phyloP scores from a whole-genome alignment of 768 basidiomycete genomes.

The Cyclocybe cylindracea region DNA sequence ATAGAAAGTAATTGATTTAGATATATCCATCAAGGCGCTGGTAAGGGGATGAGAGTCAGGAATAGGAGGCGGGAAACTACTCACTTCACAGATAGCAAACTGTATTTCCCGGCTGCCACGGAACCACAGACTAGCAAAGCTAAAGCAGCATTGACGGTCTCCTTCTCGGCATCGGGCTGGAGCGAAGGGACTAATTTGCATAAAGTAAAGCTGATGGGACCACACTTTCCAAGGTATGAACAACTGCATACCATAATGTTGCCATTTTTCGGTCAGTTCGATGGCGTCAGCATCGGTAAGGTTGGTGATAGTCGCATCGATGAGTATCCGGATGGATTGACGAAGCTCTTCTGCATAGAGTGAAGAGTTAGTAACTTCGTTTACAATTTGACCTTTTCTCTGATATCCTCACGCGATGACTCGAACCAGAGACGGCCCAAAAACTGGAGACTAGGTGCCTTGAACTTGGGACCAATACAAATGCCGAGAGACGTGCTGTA shows the following conservation, averaged over 20 bases:
- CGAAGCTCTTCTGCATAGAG: constrained; percentile 64
- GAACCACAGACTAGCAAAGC: constrained; percentile 83
- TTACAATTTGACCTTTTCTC: not conserved
- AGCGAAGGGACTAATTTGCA: constrained; percentile 55
- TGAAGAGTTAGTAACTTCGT: constrained; percentile 2
- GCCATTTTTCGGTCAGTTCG: constrained; percentile 60
- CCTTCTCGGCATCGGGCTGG: constrained; percentile 60
- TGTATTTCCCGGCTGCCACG: constrained; percentile 80
- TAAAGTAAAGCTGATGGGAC: not conserved
- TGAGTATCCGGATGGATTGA: constrained; percentile 73
- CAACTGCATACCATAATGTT: constrained; percentile 50
- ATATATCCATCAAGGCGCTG: constrained; percentile 81
- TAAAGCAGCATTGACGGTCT: constrained; percentile 59
- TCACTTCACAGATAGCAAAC: constrained; percentile 72
- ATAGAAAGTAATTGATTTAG: constrained; percentile 78
- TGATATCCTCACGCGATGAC: constrained; percentile 54
- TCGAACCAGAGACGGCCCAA: constrained; percentile 80
- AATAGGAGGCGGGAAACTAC: constrained; percentile 3
- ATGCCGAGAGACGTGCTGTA: constrained; percentile 74
- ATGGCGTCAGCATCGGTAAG: constrained; percentile 70
- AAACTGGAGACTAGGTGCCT: constrained; percentile 69
- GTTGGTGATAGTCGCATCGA: constrained; percentile 71
- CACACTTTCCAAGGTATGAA: no score
- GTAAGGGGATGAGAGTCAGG: not conserved
- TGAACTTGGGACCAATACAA: constrained; percentile 59